phyloP scores from a whole-genome alignment of 345 rosid genomes.

The Carallia pectinifolia region DNA sequence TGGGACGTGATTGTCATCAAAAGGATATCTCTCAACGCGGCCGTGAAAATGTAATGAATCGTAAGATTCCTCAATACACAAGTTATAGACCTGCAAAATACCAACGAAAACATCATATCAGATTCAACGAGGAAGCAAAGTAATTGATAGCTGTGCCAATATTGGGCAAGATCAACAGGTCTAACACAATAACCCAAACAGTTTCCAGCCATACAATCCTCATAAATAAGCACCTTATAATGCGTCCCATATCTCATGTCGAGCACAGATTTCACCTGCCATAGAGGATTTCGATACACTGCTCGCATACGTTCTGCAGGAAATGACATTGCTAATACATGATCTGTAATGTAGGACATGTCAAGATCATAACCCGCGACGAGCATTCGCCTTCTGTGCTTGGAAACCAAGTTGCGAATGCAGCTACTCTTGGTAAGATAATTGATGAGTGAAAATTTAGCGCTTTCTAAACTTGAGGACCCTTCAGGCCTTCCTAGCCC shows the following conservation, averaged over 20 bases:
- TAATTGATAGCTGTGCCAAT: background rate
- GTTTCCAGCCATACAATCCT: too few species aligned
- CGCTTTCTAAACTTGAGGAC: slow-evolving; percentile 16
- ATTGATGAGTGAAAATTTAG: slow-evolving; percentile 40
- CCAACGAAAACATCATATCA: background rate
- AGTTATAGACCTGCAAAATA: slow-evolving; percentile 58
- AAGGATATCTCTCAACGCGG: slow-evolving; percentile 76
- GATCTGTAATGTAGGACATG: slow-evolving; percentile 85
- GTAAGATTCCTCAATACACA: slow-evolving; percentile 80
- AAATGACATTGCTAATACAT: slow-evolving; percentile 80
- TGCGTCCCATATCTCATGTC: slow-evolving; percentile 76
- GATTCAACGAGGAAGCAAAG: background rate
- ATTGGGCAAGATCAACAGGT: too few species aligned
- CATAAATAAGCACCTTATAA: slow-evolving; percentile 56
- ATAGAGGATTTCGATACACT: slow-evolving; percentile 82
- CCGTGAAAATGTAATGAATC: slow-evolving; percentile 74
- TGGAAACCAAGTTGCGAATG: slow-evolving; percentile 81
- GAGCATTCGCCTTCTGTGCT: slow-evolving; percentile 72
- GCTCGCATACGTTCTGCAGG: slow-evolving; percentile 90
- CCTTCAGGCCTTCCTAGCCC: slow-evolving; percentile 29
- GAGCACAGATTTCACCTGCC: slow-evolving; percentile 94
- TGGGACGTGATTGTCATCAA: slow-evolving; percentile 96
- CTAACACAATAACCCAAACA: too few species aligned
- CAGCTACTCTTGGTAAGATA: slow-evolving; percentile 55
- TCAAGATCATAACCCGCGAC: slow-evolving; percentile 91